Conservation (phyloP, 208 protist genomes). For the Acanthamoeba sp. region DNA sequence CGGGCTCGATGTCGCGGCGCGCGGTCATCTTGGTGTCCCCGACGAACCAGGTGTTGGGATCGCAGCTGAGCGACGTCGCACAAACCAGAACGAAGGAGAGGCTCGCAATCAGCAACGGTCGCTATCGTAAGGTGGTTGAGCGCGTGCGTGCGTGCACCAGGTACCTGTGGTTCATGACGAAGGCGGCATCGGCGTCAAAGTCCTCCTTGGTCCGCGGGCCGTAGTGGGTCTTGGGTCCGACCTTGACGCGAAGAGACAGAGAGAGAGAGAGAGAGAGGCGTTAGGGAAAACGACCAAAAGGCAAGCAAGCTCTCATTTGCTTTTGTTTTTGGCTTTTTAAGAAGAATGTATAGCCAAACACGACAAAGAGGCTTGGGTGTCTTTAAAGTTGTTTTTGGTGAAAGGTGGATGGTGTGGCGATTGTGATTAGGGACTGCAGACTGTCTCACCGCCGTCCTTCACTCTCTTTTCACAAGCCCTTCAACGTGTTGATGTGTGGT, state of each 20-base stretch:
- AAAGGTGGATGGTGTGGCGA: not conserved
- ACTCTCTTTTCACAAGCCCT: too few relatives aligned
- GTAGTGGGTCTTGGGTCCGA: slow-evolving; percentile 73
- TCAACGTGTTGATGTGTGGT: too few relatives aligned
- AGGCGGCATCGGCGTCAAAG: slow-evolving; percentile 69
- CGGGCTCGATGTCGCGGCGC: slow-evolving; percentile 66
- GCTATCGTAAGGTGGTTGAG: not conserved
- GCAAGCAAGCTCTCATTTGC: slow-evolving; percentile 14
- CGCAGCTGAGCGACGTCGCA: too few relatives aligned
- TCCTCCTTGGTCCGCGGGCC: slow-evolving; percentile 62
- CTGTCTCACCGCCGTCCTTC: not conserved
- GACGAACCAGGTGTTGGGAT: slow-evolving; percentile 75
- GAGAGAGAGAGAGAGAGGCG: not conserved
- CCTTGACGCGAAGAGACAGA: not conserved
- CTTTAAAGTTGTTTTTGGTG: slow-evolving; percentile 32
- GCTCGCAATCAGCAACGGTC: too few relatives aligned
- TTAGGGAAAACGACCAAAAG: not conserved
- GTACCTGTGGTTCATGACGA: slow-evolving; percentile 75
- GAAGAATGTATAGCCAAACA: not conserved
- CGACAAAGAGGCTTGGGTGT: slow-evolving; percentile 72
- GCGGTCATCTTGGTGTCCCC: slow-evolving; percentile 72
- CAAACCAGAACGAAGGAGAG: too few relatives aligned
- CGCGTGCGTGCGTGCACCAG: not conserved
- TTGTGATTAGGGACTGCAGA: not conserved
- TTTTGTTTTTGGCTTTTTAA: not conserved